These are phyloP conservation scores for Mycena sp. DNA, from an alignment of 1,284 basidiomycete genomes.

Conservation along the genomic window DNA sequence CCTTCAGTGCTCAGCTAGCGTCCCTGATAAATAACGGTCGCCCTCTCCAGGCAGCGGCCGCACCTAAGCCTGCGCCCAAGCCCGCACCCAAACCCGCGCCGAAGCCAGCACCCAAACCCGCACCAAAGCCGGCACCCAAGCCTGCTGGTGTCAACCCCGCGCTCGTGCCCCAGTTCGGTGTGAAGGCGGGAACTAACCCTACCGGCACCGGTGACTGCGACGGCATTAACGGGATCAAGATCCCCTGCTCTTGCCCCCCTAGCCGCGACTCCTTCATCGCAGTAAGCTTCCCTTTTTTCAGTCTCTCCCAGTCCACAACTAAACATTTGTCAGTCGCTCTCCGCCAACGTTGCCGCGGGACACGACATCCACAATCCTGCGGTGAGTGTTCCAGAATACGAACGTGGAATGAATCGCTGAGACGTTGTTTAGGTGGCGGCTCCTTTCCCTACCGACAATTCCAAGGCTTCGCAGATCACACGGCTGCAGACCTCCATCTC, in stretches of 20 bases:
- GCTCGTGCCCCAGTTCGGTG: constrained; percentile 40
- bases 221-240: constrained; percentile 38
- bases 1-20: constrained; percentile 58
- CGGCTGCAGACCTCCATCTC: constrained; percentile 62
- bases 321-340: constrained; percentile 51
- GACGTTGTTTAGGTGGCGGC: constrained; percentile 47
- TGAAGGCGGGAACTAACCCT: constrained; percentile 38
- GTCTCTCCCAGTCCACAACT: neutral
- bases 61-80: constrained; percentile 7
- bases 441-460: constrained; percentile 71
- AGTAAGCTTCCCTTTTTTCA: neutral
- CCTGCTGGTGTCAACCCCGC: constrained; percentile 19
- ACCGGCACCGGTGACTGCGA: constrained; percentile 42
- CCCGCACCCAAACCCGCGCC: neutral
- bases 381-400: constrained; percentile 22
- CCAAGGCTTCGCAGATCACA: constrained; percentile 60
- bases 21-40: constrained; percentile 46
- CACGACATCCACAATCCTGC: constrained; percentile 65
- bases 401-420: too few relatives aligned
- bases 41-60: neutral
- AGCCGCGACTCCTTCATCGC: constrained; percentile 24
- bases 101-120: neutral
- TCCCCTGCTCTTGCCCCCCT: constrained; percentile 40
- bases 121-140: neutral
- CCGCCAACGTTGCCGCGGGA: constrained; percentile 63